Conservation (phyloP, 129 eudicot genomes). For the Silybum marianum region DNA sequence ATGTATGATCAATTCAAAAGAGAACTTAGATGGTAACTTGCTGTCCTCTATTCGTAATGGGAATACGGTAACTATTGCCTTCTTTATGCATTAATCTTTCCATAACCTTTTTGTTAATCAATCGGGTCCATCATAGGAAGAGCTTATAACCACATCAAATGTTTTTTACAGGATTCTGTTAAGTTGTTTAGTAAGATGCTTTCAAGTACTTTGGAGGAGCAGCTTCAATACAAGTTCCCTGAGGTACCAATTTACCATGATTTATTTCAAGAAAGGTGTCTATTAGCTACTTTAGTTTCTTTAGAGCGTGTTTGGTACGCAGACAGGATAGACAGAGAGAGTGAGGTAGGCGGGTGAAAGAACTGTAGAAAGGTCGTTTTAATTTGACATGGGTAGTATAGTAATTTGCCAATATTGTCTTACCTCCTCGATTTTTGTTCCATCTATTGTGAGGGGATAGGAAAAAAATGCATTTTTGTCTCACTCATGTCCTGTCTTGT, state of each 20-base stretch:
- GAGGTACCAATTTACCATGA: constrained; percentile 39
- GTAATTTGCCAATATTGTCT: no score
- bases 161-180: constrained; percentile 53
- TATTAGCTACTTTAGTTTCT: neutral
- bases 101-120: no score
- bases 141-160: neutral
- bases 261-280: neutral
- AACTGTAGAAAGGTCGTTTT: no score
- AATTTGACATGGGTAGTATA: no score
- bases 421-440: no score
- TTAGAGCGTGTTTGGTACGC: neutral
- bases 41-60: constrained; percentile 61
- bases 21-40: constrained; percentile 63
- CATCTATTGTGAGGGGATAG: no score
- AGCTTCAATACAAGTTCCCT: constrained; percentile 42
- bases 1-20: constrained; percentile 72
- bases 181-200: constrained; percentile 54
- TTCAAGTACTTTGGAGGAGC: constrained; percentile 65
- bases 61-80: constrained; percentile 51
- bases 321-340: neutral
- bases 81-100: constrained; percentile 3
- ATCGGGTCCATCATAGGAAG: neutral
- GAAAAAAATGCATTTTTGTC: neutral
- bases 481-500: neutral
- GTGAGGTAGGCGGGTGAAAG: neutral